These are phyloP conservation scores for Omphalotus guepiniiformis DNA, from an alignment of 768 basidiomycete genomes.

Conservation along the genomic window DNA sequence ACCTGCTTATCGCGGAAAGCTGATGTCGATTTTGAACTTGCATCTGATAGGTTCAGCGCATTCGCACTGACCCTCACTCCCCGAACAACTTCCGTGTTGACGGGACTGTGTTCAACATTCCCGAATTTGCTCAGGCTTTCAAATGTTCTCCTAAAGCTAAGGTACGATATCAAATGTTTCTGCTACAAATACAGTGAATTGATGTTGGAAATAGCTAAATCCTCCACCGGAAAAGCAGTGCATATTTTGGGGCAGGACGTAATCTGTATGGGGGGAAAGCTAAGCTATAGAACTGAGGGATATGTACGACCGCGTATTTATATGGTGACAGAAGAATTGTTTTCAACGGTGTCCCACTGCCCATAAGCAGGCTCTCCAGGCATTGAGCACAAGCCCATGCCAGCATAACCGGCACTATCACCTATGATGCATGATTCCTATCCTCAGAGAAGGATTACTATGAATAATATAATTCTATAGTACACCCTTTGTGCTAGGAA, in stretches of 20 bases:
- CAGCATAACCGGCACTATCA: no score
- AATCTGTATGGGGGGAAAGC: neutral
- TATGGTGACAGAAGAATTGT: no score
- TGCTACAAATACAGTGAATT: neutral
- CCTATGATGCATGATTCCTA: no score
- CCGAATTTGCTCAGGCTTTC: conserved; percentile 86
- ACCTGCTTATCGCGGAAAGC: neutral
- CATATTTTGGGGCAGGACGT: conserved; percentile 57
- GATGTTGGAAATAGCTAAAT: conserved; percentile 51
- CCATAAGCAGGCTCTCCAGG: no score
- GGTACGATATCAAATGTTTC: conserved; percentile 36
- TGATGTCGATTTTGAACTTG: neutral
- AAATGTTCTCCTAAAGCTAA: conserved; percentile 73
- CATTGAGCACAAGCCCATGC: no score
- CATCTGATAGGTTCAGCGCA: conserved; percentile 55
- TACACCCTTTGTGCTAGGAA: conserved; percentile 97
- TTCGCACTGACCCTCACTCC: conserved; percentile 88
- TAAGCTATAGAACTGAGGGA: neutral
- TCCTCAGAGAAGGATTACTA: neutral
- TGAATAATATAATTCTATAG: conserved; percentile 34
- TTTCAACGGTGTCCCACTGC: no score
- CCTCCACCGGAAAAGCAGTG: conserved; percentile 79
- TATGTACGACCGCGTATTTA: no score
- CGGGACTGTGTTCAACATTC: conserved; percentile 83
- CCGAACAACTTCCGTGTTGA: conserved; percentile 76